Evolutionary conservation across 495 filamentous ascomycete genomes (phyloP).

Genomic region (Aspergillus wentii): DNA sequence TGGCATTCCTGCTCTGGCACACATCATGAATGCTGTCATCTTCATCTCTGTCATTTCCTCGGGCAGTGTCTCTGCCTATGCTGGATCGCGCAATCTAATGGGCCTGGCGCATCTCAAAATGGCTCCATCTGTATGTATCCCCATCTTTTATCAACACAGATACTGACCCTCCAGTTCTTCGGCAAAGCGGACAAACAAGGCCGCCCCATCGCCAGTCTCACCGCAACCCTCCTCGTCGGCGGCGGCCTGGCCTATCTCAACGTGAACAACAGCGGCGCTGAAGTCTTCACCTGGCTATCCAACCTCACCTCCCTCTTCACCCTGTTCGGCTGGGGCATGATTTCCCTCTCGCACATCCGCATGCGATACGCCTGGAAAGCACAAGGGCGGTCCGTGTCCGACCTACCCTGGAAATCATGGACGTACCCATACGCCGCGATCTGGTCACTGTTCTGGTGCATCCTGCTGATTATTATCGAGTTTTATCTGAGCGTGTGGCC

Average conservation of each 20-base stretch:
- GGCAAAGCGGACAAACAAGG: constrained; percentile 47
- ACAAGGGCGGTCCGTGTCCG: constrained; percentile 56
- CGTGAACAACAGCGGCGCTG: constrained; percentile 34
- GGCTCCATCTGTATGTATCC: constrained; percentile 39
- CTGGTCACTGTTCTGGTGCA: constrained; percentile 22
- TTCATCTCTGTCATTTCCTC: constrained; percentile 40
- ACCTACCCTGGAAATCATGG: constrained; percentile 60
- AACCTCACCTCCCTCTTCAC: constrained; percentile 50
- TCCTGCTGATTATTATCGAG: constrained; percentile 18
- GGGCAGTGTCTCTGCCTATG: constrained; percentile 56
- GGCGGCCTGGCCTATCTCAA: constrained; percentile 46
- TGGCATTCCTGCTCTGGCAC: constrained; percentile 20
- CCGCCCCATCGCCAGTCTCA: constrained; percentile 40
- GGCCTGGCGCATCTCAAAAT: constrained; percentile 49
- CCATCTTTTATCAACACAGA: background rate
- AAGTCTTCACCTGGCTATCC: constrained; percentile 58
- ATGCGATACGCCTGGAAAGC: constrained; percentile 61
- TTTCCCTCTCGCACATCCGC: constrained; percentile 51
- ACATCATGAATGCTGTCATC: constrained; percentile 43
- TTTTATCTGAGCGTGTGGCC: constrained; percentile 26
- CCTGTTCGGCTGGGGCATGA: constrained; percentile 53
- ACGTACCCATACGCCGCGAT: constrained; percentile 19
- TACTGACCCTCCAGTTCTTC: constrained; percentile 22
- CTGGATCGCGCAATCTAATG: constrained; percentile 52
- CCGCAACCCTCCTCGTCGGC: constrained; percentile 39